phyloP scores from a whole-genome alignment of 164 flowering plant species.

The Umbilicus rupestris region DNA sequence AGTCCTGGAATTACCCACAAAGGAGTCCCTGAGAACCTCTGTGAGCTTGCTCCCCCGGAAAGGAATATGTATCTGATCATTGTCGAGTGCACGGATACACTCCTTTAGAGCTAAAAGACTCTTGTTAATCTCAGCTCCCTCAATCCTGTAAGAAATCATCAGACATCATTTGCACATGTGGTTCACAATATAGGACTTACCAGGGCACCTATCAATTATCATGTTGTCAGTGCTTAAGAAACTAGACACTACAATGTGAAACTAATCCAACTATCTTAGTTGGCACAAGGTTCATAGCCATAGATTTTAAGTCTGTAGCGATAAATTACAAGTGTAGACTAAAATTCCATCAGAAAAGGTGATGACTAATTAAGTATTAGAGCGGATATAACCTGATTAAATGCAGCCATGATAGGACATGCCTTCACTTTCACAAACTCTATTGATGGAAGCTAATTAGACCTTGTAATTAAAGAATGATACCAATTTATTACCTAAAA shows the following conservation, averaged over 20 bases:
- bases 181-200: neutral
- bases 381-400: too few relatives aligned
- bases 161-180: neutral
- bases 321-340: too few relatives aligned
- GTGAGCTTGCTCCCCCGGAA: slow-evolving; percentile 99
- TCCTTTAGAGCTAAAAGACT: slow-evolving; percentile 98
- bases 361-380: too few relatives aligned
- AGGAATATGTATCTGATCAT: slow-evolving; percentile 97
- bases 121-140: slow-evolving; percentile 99
- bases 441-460: neutral
- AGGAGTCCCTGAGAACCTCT: slow-evolving; percentile 98
- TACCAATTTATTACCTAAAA: neutral
- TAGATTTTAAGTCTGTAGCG: too few relatives aligned
- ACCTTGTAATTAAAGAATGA: too few relatives aligned
- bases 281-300: too few relatives aligned
- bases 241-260: too few relatives aligned
- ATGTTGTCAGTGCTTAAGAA: too few relatives aligned
- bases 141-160: slow-evolving; percentile 53
- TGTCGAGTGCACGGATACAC: slow-evolving; percentile 99
- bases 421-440: neutral
- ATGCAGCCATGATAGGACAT: neutral
- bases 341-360: too few relatives aligned
- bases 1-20: slow-evolving; percentile 95
- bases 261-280: too few relatives aligned
- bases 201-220: neutral